These are phyloP conservation scores for Urtica urens DNA, from an alignment of 306 rosid genomes.

Conservation along the genomic window DNA sequence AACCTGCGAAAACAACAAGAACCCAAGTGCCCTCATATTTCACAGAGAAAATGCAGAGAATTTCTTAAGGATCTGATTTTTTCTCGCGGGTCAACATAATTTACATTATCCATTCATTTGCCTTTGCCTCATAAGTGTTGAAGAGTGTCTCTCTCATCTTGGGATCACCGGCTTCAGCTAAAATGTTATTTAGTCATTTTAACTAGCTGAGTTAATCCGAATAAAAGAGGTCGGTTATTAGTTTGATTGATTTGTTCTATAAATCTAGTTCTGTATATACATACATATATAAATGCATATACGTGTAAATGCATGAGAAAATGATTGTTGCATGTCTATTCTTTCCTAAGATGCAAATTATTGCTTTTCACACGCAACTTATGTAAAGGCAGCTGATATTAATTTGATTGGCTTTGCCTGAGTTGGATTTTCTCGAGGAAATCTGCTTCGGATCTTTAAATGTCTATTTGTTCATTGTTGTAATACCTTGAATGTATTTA, in stretches of 20 bases:
- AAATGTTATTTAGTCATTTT: constrained; percentile 17
- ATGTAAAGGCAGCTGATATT: constrained; percentile 10
- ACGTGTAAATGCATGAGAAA: constrained; percentile 29
- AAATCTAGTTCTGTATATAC: constrained; percentile 28
- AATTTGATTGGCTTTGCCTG: constrained; percentile 12
- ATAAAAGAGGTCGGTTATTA: constrained; percentile 28
- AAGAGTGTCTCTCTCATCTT: constrained; percentile 10
- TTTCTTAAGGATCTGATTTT: not conserved
- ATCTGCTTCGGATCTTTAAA: not conserved
- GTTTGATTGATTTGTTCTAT: constrained; percentile 20
- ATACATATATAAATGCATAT: constrained; percentile 6
- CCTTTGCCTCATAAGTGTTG: constrained; percentile 13
- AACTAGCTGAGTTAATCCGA: constrained; percentile 15
- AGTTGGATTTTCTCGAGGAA: not conserved
- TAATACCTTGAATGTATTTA: not conserved
- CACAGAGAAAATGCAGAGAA: constrained; percentile 6
- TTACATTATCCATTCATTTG: constrained; percentile 18
- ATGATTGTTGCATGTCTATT: constrained; percentile 10
- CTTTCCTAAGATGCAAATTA: constrained; percentile 20
- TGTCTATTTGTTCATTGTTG: not conserved
- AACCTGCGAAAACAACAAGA: constrained; percentile 13
- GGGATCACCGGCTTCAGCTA: constrained; percentile 18
- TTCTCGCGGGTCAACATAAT: constrained; percentile 15
- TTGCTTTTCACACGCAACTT: constrained; percentile 5
- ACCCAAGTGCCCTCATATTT: not conserved